Percentiles rank a stretch among this genome's conserved stretches.
These are phyloP conservation scores for Boletus eberwhitei DNA, from an alignment of 768 basidiomycete genomes.

Conservation along the genomic window DNA sequence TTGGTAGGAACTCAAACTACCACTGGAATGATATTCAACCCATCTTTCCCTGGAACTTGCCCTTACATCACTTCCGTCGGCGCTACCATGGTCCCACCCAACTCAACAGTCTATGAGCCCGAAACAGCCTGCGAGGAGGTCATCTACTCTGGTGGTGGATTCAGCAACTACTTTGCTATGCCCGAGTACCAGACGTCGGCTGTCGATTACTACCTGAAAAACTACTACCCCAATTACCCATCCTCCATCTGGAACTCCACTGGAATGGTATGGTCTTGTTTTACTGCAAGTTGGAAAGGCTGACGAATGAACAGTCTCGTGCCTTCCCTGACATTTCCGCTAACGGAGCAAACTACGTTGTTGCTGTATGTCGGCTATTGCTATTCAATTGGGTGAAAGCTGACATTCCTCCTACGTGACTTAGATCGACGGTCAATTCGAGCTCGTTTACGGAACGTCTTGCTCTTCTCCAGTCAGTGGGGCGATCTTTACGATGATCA, in stretches of 20 bases:
- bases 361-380: slow-evolving; percentile 10
- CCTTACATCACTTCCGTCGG: slow-evolving; percentile 47
- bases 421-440: slow-evolving; percentile 37
- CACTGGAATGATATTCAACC: slow-evolving; percentile 37
- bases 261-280: slow-evolving; percentile 10
- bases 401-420: background rate
- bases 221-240: slow-evolving; percentile 29
- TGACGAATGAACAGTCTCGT: slow-evolving; percentile 35
- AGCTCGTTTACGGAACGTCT: slow-evolving; percentile 32
- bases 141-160: slow-evolving; percentile 32
- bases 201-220: slow-evolving; percentile 30
- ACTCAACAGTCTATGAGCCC: slow-evolving; percentile 24
- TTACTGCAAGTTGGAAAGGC: slow-evolving; percentile 25
- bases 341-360: slow-evolving; percentile 34
- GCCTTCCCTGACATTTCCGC: slow-evolving; percentile 36
- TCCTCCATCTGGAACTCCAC: slow-evolving; percentile 26
- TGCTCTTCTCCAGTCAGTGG: slow-evolving; percentile 32
- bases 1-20: slow-evolving; percentile 24
- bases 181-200: slow-evolving; percentile 38
- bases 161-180: slow-evolving; percentile 41
- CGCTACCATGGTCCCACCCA: slow-evolving; percentile 43
- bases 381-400: background rate
- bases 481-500: slow-evolving; percentile 35
- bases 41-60: slow-evolving; percentile 42
- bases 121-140: slow-evolving; percentile 31